phyloP scores from a whole-genome alignment of 805 yeast species.

The Jamesozyma rosinii region DNA sequence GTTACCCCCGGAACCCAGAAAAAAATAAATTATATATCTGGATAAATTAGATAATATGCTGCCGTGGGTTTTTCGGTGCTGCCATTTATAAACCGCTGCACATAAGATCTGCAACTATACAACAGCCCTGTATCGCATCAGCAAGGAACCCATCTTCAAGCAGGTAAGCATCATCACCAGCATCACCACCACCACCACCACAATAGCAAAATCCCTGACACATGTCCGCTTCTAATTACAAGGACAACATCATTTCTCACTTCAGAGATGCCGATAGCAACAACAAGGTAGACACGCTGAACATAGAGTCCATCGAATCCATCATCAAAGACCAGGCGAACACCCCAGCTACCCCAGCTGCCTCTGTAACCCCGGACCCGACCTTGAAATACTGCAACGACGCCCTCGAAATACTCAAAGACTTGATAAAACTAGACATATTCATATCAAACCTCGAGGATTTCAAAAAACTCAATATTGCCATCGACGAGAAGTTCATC shows the following conservation, averaged over 20 bases:
- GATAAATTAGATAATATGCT: too few relatives aligned
- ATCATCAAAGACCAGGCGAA: background rate
- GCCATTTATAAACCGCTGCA: too few relatives aligned
- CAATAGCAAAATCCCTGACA: background rate
- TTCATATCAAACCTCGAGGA: slow-evolving; percentile 8
- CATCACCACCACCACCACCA: background rate
- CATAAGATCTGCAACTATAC: too few relatives aligned
- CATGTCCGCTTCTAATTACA: background rate
- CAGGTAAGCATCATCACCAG: too few relatives aligned
- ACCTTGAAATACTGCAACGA: slow-evolving; percentile 21
- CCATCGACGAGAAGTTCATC: slow-evolving; percentile 1
- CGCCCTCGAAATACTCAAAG: slow-evolving; percentile 22
- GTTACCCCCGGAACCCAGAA: too few relatives aligned
- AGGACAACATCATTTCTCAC: background rate
- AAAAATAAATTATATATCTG: too few relatives aligned
- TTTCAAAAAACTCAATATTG: slow-evolving; percentile 3
- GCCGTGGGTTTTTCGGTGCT: too few relatives aligned
- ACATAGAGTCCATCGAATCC: background rate
- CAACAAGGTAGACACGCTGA: background rate
- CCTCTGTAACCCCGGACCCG: background rate
- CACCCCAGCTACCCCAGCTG: background rate
- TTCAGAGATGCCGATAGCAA: background rate
- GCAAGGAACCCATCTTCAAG: too few relatives aligned
- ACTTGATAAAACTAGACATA: slow-evolving; percentile 21
- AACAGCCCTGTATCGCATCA: too few relatives aligned